phyloP scores from a whole-genome alignment of 2,329 filamentous ascomycete species.

The Colletotrichum zoysiae region DNA sequence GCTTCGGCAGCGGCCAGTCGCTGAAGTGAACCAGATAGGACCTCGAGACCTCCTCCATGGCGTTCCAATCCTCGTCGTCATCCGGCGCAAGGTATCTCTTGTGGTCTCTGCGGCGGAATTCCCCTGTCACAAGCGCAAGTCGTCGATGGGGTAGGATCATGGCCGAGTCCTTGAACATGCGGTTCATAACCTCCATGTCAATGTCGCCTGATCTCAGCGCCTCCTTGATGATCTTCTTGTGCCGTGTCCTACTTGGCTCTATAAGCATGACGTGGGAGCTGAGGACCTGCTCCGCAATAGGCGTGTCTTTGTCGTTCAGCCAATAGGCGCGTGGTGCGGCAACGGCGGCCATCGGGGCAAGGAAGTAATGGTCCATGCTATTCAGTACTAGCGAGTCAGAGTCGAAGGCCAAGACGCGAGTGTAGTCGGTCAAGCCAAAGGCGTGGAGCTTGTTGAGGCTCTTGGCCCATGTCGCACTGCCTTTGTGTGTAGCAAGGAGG shows the following conservation, averaged over 20 bases:
- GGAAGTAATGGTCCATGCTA: constrained; percentile 78
- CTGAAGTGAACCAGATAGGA: constrained; percentile 78
- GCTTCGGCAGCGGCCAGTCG: constrained; percentile 78
- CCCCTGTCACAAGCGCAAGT: constrained; percentile 71
- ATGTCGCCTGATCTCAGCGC: constrained; percentile 57
- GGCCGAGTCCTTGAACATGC: constrained; percentile 68
- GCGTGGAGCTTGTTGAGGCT: constrained; percentile 77
- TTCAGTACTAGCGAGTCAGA: constrained; percentile 74
- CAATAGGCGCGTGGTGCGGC: constrained; percentile 82
- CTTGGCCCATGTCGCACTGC: constrained; percentile 68
- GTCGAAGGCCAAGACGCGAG: constrained; percentile 63
- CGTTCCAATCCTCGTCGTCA: constrained; percentile 68
- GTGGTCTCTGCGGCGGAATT: constrained; percentile 69
- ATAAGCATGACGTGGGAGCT: constrained; percentile 68
- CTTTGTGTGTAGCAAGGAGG: constrained; percentile 32
- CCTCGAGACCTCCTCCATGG: constrained; percentile 63
- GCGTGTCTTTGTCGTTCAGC: constrained; percentile 66
- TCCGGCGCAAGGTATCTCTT: constrained; percentile 60
- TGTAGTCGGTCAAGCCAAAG: constrained; percentile 75
- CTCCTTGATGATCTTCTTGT: constrained; percentile 55
- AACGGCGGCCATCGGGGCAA: constrained; percentile 69
- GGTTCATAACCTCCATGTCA: constrained; percentile 78
- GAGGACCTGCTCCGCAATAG: constrained; percentile 55
- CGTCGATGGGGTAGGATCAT: constrained; percentile 73
- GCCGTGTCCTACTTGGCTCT: constrained; percentile 54